phyloP scores from a whole-genome alignment of 169 alveolate genomes.

The Neospora caninum region DNA sequence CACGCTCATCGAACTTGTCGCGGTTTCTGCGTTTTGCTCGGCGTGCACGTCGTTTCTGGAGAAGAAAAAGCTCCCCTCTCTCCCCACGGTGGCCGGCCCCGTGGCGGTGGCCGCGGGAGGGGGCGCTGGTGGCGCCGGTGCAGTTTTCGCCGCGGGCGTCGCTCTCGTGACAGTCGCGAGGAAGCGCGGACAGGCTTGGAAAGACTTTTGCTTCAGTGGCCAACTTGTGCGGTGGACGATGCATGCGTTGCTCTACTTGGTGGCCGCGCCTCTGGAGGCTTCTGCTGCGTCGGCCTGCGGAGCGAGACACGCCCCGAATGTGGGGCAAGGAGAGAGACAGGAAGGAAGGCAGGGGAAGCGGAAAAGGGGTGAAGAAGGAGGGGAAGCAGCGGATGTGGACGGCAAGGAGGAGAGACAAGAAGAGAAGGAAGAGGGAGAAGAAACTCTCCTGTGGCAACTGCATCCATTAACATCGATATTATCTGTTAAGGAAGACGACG shows the following conservation, averaged over 20 bases:
- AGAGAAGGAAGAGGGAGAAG: not conserved
- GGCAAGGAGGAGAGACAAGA: not conserved
- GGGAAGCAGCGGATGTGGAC: not conserved
- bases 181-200: slow-evolving; percentile 52
- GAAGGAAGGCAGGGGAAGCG: not conserved
- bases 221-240: slow-evolving; percentile 51
- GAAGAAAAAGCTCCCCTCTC: slow-evolving; percentile 49
- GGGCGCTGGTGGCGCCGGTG: slow-evolving; percentile 61
- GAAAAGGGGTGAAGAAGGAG: not conserved
- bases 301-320: slow-evolving; percentile 5
- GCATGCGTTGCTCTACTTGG: slow-evolving; percentile 55
- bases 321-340: not conserved
- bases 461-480: slow-evolving; percentile 55
- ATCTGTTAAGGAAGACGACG: not conserved
- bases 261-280: slow-evolving; percentile 60
- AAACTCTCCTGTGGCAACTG: slow-evolving; percentile 52
- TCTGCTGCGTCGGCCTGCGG: slow-evolving; percentile 16
- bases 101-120: slow-evolving; percentile 60
- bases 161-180: slow-evolving; percentile 44
- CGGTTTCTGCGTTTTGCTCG: slow-evolving; percentile 52
- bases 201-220: slow-evolving; percentile 52
- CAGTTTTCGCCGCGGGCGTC: slow-evolving; percentile 56
- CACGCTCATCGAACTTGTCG: slow-evolving; percentile 43
- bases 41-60: slow-evolving; percentile 53
- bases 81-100: slow-evolving; percentile 51